Conservation (phyloP, 2,329 filamentous ascomycete species). For the Emydomyces testavorans region DNA sequence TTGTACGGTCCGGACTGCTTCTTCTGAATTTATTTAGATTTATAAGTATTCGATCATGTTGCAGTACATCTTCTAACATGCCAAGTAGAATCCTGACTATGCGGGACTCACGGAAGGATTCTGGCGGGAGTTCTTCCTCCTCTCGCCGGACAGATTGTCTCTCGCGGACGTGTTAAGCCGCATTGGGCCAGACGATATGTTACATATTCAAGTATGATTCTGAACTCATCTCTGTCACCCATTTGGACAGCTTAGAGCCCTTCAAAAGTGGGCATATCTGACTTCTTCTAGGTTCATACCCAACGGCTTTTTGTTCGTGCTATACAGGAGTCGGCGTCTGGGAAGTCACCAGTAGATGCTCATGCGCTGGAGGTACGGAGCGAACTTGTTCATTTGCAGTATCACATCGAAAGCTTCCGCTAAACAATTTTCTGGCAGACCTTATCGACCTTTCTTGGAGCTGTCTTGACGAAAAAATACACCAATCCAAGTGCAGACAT, state of each 20-base stretch:
- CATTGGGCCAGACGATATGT: conserved; percentile 61
- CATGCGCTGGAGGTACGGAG: conserved; percentile 72
- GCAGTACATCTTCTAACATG: neutral
- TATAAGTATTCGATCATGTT: neutral
- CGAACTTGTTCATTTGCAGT: neutral
- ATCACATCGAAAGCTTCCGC: neutral
- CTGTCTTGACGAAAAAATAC: conserved; percentile 76
- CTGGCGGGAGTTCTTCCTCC: conserved; percentile 90
- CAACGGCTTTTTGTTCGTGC: conserved; percentile 67
- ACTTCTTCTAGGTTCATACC: conserved; percentile 48
- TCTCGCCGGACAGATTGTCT: conserved; percentile 62
- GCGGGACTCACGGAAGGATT: conserved; percentile 71
- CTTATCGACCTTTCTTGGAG: conserved; percentile 73
- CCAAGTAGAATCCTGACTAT: conserved; percentile 10
- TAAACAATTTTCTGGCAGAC: conserved; percentile 50
- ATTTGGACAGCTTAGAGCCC: neutral
- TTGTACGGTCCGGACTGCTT: conserved; percentile 29
- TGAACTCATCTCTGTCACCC: neutral
- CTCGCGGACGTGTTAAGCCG: conserved; percentile 58
- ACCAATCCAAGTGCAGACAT: conserved; percentile 92
- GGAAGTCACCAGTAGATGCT: conserved; percentile 51
- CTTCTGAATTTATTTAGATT: neutral
- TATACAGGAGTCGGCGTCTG: conserved; percentile 55
- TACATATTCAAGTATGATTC: conserved; percentile 55
- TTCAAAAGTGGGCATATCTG: too few relatives aligned